phyloP scores from a whole-genome alignment of 2,329 filamentous ascomycete genomes.

The Aureobasidium sp. region DNA sequence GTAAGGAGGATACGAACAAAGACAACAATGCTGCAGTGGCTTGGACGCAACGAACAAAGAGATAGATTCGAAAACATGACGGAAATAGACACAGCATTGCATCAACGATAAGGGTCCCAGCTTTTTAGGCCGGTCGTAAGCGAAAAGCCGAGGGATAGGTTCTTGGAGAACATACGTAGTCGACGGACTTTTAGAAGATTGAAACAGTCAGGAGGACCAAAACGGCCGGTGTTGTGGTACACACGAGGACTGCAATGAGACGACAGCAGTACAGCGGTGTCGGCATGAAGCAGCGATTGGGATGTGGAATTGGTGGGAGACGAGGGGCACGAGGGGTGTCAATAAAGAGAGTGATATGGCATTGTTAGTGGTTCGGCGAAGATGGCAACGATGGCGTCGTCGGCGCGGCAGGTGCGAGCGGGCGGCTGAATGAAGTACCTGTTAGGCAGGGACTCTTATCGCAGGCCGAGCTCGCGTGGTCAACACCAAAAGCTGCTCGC shows the following conservation, averaged over 20 bases:
- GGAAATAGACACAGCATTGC: conserved; percentile 4
- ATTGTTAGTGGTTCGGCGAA: conserved; percentile 2
- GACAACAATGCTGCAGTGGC: background rate
- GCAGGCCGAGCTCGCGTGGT: conserved; percentile 13
- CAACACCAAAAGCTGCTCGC: conserved; percentile 3
- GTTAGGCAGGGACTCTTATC: conserved; percentile 14
- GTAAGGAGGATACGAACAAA: background rate
- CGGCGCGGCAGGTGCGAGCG: conserved; percentile 6
- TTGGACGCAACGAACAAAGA: background rate
- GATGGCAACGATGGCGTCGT: background rate
- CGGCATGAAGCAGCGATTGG: background rate
- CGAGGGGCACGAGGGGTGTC: background rate
- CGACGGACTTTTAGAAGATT: conserved; percentile 8
- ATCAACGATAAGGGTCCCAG: conserved; percentile 5
- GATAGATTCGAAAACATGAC: background rate
- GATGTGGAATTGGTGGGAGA: background rate
- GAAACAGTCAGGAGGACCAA: background rate
- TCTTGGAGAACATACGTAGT: background rate
- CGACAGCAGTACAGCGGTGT: background rate
- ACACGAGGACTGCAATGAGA: background rate
- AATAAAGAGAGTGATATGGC: conserved; percentile 2
- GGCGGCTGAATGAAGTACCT: conserved; percentile 8
- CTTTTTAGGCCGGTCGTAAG: conserved; percentile 10
- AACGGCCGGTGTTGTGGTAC: background rate
- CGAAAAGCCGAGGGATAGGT: conserved; percentile 8